Conservation (phyloP, 805 yeast species). For the Wickerhamomyces xylosicus region DNA sequence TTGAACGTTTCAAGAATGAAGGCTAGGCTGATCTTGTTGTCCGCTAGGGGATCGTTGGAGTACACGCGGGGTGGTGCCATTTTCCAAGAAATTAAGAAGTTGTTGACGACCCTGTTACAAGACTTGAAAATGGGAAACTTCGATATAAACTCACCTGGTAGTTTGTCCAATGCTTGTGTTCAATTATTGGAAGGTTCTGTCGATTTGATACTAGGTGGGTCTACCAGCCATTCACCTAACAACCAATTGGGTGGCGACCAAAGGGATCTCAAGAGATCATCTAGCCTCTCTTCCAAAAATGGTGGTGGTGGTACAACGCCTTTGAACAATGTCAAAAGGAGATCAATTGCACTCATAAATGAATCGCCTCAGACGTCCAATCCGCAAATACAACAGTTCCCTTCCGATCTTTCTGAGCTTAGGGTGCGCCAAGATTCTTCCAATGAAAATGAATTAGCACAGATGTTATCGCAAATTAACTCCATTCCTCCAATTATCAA, state of each 20-base stretch:
- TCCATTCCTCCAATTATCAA: conserved; percentile 17
- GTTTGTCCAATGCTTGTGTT: conserved; percentile 46
- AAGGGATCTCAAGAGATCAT: conserved; percentile 5
- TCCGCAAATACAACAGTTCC: no score
- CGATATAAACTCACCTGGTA: conserved; percentile 44
- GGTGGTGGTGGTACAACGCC: not conserved
- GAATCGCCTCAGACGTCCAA: no score
- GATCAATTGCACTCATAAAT: not conserved
- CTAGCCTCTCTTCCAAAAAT: conserved; percentile 4
- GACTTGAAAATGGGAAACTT: conserved; percentile 32
- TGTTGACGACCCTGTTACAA: conserved; percentile 39
- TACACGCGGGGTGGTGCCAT: conserved; percentile 78
- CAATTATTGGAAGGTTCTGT: conserved; percentile 48
- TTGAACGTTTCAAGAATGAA: conserved; percentile 51
- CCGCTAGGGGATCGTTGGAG: conserved; percentile 71
- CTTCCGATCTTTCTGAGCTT: no score
- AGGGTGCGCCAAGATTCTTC: no score
- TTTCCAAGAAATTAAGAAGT: conserved; percentile 54
- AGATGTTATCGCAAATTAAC: conserved; percentile 19
- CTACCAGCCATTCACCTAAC: not conserved
- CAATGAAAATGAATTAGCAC: conserved; percentile 11
- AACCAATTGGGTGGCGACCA: conserved; percentile 5
- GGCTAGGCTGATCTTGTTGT: conserved; percentile 51
- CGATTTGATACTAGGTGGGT: conserved; percentile 42
- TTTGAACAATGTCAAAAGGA: no score